Base-by-base conservation (phyloP, 805 yeast species). In the Ogataea dorogensis region DNA sequence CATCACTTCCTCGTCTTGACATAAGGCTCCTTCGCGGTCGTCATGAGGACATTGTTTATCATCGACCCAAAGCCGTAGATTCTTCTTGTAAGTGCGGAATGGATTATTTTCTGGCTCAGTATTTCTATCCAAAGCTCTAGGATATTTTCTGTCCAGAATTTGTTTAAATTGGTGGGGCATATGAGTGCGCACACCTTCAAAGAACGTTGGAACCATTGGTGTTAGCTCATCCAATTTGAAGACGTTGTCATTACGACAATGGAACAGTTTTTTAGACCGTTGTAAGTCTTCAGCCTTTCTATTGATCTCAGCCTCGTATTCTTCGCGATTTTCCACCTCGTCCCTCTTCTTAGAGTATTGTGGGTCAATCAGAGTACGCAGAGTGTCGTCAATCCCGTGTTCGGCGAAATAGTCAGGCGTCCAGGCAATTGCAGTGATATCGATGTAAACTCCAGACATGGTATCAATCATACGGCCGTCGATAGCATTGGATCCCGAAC, bases 401-500 rank as follows among this genome's bases (percentile, higher is more conserved):
- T 43, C 43, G 16, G 45, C 16, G 31, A 44, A 47, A 33, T 51
- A 59, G 14, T 73, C 63, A 12, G 69, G 46, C 5, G 54, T 50
- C 44, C 44, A 57, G 6, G 80, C 69, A 36, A 79, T 58, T 0
- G 75, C 86, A 0, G 88, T 81, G 24, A 81, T 73, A 51, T 81
- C 88, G 36, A 81, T 74, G 50, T 77, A 81, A 26, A 77, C 55
- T 0, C 87, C 88, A 3, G 81, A 70, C 40, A 71, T 74, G 7
- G 78, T 59, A 52, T 81, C 86, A 29, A 81, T 75, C 50, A 81
- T 75, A 34, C 88, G 57, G 0, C 81, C 87, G 59, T 79, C 83
- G 30, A 80, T 79, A 39, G 74, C 74, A 49, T 79, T 78, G 16
- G 58, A 48, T 0, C 79, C 81, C 41, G 70, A 73, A 1, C 75